Evolutionary conservation across 495 filamentous ascomycete genomes (phyloP).

Genomic region (Articulospora tetracladia): DNA sequence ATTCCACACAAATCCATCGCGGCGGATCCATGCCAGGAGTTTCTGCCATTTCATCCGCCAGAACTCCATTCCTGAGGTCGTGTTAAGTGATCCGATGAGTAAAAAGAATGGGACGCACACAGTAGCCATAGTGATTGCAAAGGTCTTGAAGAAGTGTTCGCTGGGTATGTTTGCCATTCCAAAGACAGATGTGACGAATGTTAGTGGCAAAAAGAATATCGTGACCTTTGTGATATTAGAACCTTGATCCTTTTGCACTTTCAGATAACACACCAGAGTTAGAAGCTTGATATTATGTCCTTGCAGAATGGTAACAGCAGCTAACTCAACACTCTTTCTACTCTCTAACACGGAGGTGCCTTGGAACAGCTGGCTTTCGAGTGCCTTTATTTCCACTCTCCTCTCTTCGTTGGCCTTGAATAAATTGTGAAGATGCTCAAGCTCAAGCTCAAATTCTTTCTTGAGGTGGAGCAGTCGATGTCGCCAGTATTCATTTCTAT

Average conservation of each 20-base stretch:
- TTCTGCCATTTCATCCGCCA: slow-evolving; percentile 12
- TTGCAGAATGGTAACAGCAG: slow-evolving; percentile 27
- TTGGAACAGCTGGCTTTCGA: slow-evolving; percentile 39
- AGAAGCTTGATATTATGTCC: slow-evolving; percentile 46
- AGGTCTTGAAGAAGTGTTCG: slow-evolving; percentile 27
- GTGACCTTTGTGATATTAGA: slow-evolving; percentile 27
- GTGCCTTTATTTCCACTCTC: slow-evolving; percentile 32
- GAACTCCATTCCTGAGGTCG: slow-evolving; percentile 17
- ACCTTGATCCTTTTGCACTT: neutral
- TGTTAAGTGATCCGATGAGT: slow-evolving; percentile 39
- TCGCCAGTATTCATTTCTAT: slow-evolving; percentile 25
- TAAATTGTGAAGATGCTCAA: slow-evolving; percentile 21
- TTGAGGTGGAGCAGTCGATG: slow-evolving; percentile 25
- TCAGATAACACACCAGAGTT: slow-evolving; percentile 28
- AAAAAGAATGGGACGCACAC: slow-evolving; percentile 42
- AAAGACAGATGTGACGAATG: slow-evolving; percentile 42
- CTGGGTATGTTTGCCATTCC: slow-evolving; percentile 41
- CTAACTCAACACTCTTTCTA: slow-evolving; percentile 30
- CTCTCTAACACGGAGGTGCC: slow-evolving; percentile 39
- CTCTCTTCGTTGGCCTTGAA: slow-evolving; percentile 20
- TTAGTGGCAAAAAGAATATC: slow-evolving; percentile 44
- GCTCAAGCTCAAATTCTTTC: slow-evolving; percentile 24
- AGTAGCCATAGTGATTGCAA: slow-evolving; percentile 33
- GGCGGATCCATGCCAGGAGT: neutral
- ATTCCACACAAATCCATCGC: no score